phyloP scores from a whole-genome alignment of 805 yeast species.

The Kockiozyma suomiensis region DNA sequence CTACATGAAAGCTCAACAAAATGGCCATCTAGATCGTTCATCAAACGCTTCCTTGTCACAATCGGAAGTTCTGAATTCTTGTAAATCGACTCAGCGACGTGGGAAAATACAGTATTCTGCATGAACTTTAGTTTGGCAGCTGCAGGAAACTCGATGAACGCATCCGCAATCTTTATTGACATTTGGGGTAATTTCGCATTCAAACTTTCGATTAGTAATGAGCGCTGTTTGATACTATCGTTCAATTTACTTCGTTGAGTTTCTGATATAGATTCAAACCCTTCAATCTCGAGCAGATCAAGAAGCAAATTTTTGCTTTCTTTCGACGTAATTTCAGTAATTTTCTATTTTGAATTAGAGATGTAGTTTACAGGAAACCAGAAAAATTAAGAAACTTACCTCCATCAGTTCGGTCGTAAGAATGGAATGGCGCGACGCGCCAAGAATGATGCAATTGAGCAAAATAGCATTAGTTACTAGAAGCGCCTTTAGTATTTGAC shows the following conservation, averaged over 20 bases:
- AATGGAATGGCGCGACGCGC: slow-evolving; percentile 1
- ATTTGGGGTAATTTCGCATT: slow-evolving; percentile 5
- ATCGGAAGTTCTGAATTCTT: slow-evolving; percentile 35
- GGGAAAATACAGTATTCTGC: slow-evolving; percentile 87
- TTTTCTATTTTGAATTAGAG: slow-evolving; percentile 4
- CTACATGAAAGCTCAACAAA: slow-evolving; percentile 66
- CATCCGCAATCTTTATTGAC: slow-evolving; percentile 51
- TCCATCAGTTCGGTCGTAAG: slow-evolving; percentile 1
- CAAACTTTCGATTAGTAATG: slow-evolving; percentile 16
- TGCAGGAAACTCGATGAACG: slow-evolving; percentile 60
- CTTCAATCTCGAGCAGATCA: slow-evolving; percentile 8
- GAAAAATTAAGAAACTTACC: not conserved
- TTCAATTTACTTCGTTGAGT: slow-evolving; percentile 11
- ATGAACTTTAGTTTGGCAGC: slow-evolving; percentile 73
- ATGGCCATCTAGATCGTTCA: slow-evolving; percentile 63
- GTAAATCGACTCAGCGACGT: slow-evolving; percentile 58
- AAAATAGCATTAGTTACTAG: slow-evolving; percentile 13
- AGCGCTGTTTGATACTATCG: slow-evolving; percentile 25
- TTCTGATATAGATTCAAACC: slow-evolving; percentile 9
- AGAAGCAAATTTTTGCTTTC: slow-evolving; percentile 11
- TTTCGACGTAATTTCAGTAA: slow-evolving; percentile 1
- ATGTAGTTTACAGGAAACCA: not conserved
- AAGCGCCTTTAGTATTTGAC: not conserved
- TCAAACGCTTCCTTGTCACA: slow-evolving; percentile 52
- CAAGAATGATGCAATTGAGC: slow-evolving; percentile 13